Conservation (phyloP, 306 rosid genomes). For the Hippophae tibetana region DNA sequence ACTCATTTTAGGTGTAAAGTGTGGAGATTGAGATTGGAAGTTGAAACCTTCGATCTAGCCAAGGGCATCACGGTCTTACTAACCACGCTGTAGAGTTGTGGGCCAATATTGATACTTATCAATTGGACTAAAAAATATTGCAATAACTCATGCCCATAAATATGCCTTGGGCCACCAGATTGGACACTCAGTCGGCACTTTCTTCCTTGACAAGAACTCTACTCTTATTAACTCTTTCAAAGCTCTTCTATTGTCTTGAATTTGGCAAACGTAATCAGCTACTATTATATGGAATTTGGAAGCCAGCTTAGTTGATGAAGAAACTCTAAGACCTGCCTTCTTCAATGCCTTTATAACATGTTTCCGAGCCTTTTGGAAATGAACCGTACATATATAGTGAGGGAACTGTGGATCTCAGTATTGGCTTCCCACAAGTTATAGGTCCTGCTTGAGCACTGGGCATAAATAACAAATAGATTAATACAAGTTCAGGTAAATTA, state of each 20-base stretch:
- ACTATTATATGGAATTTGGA: constrained; percentile 47
- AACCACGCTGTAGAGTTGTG: too few species aligned
- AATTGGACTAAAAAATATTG: too few species aligned
- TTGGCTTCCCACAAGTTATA: constrained; percentile 51
- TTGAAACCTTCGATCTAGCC: too few species aligned
- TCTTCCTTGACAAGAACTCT: constrained; percentile 22
- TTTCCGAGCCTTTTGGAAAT: constrained; percentile 43
- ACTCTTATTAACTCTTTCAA: constrained; percentile 5
- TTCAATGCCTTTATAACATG: constrained; percentile 40
- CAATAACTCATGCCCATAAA: background rate
- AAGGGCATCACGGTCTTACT: too few species aligned
- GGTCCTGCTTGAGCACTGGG: constrained; percentile 48
- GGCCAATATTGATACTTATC: too few species aligned
- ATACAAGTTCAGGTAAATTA: background rate
- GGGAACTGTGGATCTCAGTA: constrained; percentile 41
- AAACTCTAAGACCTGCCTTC: constrained; percentile 36
- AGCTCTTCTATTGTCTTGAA: constrained; percentile 37
- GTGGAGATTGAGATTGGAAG: too few species aligned
- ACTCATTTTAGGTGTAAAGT: too few species aligned
- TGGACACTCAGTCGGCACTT: constrained; percentile 8
- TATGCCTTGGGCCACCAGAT: background rate
- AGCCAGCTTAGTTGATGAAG: constrained; percentile 27
- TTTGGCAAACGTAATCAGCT: constrained; percentile 32
- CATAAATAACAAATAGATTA: background rate
- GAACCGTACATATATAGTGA: constrained; percentile 46